Evolutionary conservation across 805 yeast genomes (phyloP).

Genomic region (Jamesozyma spencerorum): DNA sequence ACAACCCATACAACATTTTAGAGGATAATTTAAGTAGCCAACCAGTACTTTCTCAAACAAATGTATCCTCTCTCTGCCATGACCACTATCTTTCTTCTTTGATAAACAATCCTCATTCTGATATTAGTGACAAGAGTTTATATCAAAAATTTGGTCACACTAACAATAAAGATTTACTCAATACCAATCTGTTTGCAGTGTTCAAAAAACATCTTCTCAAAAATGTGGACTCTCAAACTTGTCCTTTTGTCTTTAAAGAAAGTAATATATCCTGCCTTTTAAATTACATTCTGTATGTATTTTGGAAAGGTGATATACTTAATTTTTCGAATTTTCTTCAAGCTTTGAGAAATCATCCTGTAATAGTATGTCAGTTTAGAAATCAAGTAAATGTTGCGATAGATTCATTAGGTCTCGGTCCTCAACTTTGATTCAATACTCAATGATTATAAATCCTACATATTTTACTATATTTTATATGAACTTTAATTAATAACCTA

Average conservation of each 20-base stretch:
- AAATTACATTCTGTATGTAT: constrained; percentile 29
- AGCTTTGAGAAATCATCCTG: constrained; percentile 11
- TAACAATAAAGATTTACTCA: too few relatives aligned
- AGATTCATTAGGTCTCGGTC: constrained; percentile 16
- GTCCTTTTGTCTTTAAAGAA: constrained; percentile 31
- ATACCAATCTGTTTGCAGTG: too few relatives aligned
- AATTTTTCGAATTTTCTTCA: constrained; percentile 15
- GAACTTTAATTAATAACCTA: too few relatives aligned
- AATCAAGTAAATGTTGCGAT: constrained; percentile 23
- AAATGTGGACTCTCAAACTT: constrained; percentile 6
- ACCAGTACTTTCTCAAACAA: too few relatives aligned
- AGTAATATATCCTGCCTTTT: constrained; percentile 26
- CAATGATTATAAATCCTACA: background rate
- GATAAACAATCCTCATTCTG: too few relatives aligned
- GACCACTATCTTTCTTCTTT: too few relatives aligned
- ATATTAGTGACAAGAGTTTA: too few relatives aligned
- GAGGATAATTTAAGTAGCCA: too few relatives aligned
- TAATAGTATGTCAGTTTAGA: constrained; percentile 14
- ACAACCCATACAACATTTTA: too few relatives aligned
- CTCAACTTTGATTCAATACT: background rate
- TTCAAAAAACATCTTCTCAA: background rate
- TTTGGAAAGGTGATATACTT: constrained; percentile 26
- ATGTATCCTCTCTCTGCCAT: too few relatives aligned
- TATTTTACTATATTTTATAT: background rate
- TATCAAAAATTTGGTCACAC: too few relatives aligned